Conservation (phyloP, 352 stramenopile genomes). For the Phytophthora nicotianae region DNA sequence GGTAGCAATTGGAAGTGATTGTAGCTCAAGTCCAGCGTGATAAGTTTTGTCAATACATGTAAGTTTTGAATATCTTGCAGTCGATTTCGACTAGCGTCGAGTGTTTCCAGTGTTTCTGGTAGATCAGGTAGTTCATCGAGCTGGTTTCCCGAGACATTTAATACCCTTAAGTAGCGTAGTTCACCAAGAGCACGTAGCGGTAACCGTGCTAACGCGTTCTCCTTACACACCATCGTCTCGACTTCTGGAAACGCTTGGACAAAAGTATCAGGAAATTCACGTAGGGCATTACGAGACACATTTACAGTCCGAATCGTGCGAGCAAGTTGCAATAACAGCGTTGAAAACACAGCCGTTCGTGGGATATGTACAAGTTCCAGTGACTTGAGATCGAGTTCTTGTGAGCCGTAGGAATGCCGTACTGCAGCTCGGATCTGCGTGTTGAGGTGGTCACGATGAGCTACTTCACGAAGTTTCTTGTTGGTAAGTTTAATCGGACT, state of each 20-base stretch:
- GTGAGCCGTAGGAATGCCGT: conserved; percentile 54
- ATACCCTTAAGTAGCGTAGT: conserved; percentile 41
- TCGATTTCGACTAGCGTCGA: conserved; percentile 61
- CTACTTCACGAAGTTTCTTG: conserved; percentile 28
- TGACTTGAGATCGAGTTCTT: conserved; percentile 67
- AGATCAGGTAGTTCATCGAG: conserved; percentile 52
- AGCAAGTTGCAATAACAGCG: conserved; percentile 68
- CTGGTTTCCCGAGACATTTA: conserved; percentile 69
- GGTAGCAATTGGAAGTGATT: conserved; percentile 70
- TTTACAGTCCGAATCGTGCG: conserved; percentile 66
- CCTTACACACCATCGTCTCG: conserved; percentile 61
- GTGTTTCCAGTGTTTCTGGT: conserved; percentile 37
- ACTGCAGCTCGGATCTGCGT: conserved; percentile 46
- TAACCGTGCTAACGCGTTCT: conserved; percentile 59
- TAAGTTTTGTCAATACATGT: conserved; percentile 48
- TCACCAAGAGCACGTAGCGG: conserved; percentile 34
- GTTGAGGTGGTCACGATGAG: conserved; percentile 13
- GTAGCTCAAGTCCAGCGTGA: conserved; percentile 63
- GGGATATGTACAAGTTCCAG: conserved; percentile 70
- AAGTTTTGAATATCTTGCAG: conserved; percentile 52
- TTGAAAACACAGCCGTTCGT: conserved; percentile 52
- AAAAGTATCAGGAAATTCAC: conserved; percentile 60
- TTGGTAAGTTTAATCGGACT: conserved; percentile 15
- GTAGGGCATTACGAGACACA: conserved; percentile 70
- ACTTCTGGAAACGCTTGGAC: conserved; percentile 56